Percentiles rank a stretch among this genome's conserved stretches.
Evolutionary conservation across 2,329 filamentous ascomycete genomes (phyloP).

Genomic region (Diaporthe sp.): DNA sequence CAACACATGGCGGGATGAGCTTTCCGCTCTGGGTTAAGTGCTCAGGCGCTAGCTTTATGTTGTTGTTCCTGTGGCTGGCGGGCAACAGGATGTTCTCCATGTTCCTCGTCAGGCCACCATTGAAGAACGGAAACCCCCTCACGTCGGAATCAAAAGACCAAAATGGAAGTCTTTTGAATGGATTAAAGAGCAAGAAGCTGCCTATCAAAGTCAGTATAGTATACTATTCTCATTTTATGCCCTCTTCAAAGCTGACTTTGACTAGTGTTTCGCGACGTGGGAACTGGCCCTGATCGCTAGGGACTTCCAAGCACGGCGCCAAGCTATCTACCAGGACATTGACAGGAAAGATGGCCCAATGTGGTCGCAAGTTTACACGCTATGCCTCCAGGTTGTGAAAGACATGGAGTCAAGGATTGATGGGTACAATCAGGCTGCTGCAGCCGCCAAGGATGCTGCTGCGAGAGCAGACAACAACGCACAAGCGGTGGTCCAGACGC

Average conservation of each 20-base stretch:
- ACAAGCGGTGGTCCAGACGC: conserved; percentile 54
- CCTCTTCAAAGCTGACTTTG: conserved; percentile 33
- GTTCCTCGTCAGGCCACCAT: conserved; percentile 82
- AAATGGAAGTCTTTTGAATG: conserved; percentile 88
- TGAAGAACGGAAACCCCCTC: conserved; percentile 87
- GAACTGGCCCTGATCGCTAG: conserved; percentile 85
- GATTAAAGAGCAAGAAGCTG: conserved; percentile 84
- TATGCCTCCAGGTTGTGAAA: conserved; percentile 77
- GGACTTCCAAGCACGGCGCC: conserved; percentile 78
- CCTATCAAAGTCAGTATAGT: conserved; percentile 75
- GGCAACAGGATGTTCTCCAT: conserved; percentile 81
- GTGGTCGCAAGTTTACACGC: conserved; percentile 81
- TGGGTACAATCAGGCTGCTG: conserved; percentile 61
- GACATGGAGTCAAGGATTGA: conserved; percentile 76
- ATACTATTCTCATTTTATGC: neutral
- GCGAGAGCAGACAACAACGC: conserved; percentile 45
- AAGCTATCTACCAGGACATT: conserved; percentile 87
- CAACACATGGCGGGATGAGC: conserved; percentile 51
- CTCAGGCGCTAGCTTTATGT: conserved; percentile 70
- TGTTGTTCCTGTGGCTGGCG: conserved; percentile 80
- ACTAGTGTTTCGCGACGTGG: conserved; percentile 86
- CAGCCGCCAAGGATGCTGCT: conserved; percentile 46
- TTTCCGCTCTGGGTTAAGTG: conserved; percentile 52
- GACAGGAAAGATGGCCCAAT: conserved; percentile 82
- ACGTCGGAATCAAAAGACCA: conserved; percentile 89